phyloP scores from a whole-genome alignment of 768 basidiomycete genomes.

The Agrocybe pediades region DNA sequence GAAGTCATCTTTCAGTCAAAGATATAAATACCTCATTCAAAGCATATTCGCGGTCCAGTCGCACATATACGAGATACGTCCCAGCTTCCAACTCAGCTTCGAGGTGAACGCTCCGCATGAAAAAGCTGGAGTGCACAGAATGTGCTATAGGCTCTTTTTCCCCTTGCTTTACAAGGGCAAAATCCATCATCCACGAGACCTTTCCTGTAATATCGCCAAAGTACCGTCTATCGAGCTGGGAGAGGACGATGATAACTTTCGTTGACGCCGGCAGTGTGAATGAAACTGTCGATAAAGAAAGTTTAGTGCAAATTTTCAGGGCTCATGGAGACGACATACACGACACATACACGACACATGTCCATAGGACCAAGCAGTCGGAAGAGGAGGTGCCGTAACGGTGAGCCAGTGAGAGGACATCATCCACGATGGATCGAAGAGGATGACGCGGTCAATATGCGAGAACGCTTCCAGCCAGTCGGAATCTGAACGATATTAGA shows the following conservation, averaged over 20 bases:
- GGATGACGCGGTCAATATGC: constrained; percentile 42
- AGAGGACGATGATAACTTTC: constrained; percentile 50
- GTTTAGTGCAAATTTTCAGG: background rate
- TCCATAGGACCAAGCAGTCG: constrained; percentile 53
- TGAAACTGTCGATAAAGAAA: constrained; percentile 34
- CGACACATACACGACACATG: constrained; percentile 51
- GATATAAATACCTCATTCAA: constrained; percentile 21
- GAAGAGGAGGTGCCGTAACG: constrained; percentile 41
- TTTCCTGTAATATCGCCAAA: constrained; percentile 47
- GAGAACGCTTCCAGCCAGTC: constrained; percentile 48
- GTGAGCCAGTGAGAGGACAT: constrained; percentile 52
- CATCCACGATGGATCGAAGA: constrained; percentile 51
- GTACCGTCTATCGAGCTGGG: constrained; percentile 51
- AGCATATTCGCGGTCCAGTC: constrained; percentile 30
- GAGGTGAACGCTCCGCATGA: constrained; percentile 41
- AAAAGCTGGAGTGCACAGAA: constrained; percentile 36
- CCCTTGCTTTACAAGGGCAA: constrained; percentile 50
- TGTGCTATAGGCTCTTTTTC: constrained; percentile 38
- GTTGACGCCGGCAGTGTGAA: constrained; percentile 43
- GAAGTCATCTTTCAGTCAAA: background rate
- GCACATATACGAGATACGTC: constrained; percentile 46
- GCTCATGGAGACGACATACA: background rate
- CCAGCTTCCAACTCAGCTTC: constrained; percentile 44
- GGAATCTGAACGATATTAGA: constrained; percentile 24
- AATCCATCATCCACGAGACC: constrained; percentile 50